phyloP scores from a whole-genome alignment of 2,329 filamentous ascomycete species.

The Basipetospora chlamydospora region DNA sequence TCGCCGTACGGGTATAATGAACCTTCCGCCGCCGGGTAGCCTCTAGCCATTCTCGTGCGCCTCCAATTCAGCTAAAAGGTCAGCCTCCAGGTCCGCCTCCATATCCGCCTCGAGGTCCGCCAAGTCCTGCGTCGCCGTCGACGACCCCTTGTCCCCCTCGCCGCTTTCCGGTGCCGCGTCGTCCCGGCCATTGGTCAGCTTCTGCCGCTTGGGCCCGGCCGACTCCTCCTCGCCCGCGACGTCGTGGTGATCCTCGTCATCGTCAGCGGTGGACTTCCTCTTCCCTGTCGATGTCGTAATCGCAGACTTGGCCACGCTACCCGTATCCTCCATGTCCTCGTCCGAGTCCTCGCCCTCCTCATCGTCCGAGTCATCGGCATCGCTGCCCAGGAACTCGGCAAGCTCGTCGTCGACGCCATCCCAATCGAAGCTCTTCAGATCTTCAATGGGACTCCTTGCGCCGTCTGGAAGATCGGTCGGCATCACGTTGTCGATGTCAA shows the following conservation, averaged over 20 bases:
- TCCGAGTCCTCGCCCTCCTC: slow-evolving; percentile 11
- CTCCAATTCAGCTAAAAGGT: slow-evolving; percentile 47
- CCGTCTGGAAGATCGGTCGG: slow-evolving; percentile 31
- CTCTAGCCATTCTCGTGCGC: slow-evolving; percentile 11
- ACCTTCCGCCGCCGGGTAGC: neutral
- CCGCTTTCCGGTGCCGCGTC: slow-evolving; percentile 17
- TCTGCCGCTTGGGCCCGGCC: slow-evolving; percentile 34
- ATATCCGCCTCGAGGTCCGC: slow-evolving; percentile 20
- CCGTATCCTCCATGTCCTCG: no score
- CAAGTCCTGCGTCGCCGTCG: slow-evolving; percentile 16
- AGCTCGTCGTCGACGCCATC: slow-evolving; percentile 56
- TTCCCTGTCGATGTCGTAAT: slow-evolving; percentile 1
- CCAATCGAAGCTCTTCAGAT: slow-evolving; percentile 45
- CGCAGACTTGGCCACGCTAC: neutral
- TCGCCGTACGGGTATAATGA: neutral
- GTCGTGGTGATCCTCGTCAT: slow-evolving; percentile 10
- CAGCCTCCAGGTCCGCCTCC: slow-evolving; percentile 41
- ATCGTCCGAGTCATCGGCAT: slow-evolving; percentile 32
- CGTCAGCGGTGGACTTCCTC: slow-evolving; percentile 4
- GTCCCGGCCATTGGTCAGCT: slow-evolving; percentile 18
- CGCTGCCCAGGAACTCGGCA: slow-evolving; percentile 53
- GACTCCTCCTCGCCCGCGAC: slow-evolving; percentile 17
- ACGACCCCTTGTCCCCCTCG: slow-evolving; percentile 23
- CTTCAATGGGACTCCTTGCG: slow-evolving; percentile 36
- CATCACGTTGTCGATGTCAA: slow-evolving; percentile 17